Evolutionary conservation across 2,329 filamentous ascomycete genomes (phyloP), one percentile per base, ranked within the genome.

Genomic region (Fusarium ambrosium): DNA sequence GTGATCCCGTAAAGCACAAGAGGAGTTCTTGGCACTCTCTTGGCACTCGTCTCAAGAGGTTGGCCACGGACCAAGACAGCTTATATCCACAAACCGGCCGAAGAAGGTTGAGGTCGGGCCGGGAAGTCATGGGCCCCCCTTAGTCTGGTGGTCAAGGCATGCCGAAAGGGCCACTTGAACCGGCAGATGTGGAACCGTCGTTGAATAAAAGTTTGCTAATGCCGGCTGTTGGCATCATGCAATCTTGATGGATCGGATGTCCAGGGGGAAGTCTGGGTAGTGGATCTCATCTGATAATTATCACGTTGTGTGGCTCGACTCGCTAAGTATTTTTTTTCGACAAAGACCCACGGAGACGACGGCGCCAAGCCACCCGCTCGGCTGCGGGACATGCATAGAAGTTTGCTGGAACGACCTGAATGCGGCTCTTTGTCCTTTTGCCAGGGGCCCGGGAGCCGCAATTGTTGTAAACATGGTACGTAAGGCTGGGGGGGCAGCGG

Each of bases 141-240:
- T 37, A 36, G 20, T 24, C 34, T 43, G 51, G 43, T 53, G 48
- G 48, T 51, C 64, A 48, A 69, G 59, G 60, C 64, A 64, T 37
- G 64, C 64, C 63, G 58, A 43, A 51, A 39, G 32, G 34, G 34
- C 32, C 24, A 55, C 43, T 45, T 68, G 53, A 32, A 37, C 62
- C 29, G 66, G 66, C 62, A 68, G 51, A 58, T 66, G 77, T 78
- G 76, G 77, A 55, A 78, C 69, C 73, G 77, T 72, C 77, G 77
- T 79, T 75, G 74, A 77, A 76, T 78, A 75, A 79, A 73, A 77
- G 76, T 78, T 79, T 79, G 68, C 73, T 76, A 78, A 77, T 75
- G 70, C 72, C 76, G 74, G 72, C 62, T 75, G 16, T 72, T 69
- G 62, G 66, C 62, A 64, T 72, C 56, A 67, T 67, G 73, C 65